These are phyloP conservation scores for Alternaria sp. DNA, from an alignment of 2,329 filamentous ascomycete genomes.

Conservation along the genomic window DNA sequence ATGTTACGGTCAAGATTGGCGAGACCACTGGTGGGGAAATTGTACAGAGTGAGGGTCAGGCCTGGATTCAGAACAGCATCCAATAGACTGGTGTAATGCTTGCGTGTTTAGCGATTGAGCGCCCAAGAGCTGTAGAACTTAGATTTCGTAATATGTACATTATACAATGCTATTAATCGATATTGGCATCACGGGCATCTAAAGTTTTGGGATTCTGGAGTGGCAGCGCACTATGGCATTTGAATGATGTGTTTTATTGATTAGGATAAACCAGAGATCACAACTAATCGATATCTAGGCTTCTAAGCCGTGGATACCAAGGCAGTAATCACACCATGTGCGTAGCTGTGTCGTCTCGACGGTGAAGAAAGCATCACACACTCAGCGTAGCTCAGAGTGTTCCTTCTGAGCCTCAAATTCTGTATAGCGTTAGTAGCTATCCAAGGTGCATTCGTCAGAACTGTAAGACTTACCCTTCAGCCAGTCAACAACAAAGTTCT, in stretches of 20 bases:
- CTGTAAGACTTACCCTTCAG: conserved; percentile 56
- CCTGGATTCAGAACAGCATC: conserved; percentile 16
- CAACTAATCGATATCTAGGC: not conserved
- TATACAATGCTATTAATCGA: not conserved
- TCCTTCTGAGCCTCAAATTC: conserved; percentile 11
- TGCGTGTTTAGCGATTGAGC: not conserved
- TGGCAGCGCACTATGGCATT: too few relatives aligned
- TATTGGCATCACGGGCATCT: not conserved
- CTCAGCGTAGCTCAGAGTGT: conserved; percentile 3
- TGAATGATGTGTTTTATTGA: not conserved
- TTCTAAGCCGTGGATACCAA: not conserved
- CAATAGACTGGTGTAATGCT: not conserved
- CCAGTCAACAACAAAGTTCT: conserved; percentile 73
- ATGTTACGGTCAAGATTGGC: conserved; percentile 32
- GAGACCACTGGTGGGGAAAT: conserved; percentile 23
- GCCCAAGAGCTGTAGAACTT: not conserved
- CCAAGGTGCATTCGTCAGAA: not conserved
- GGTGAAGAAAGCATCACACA: not conserved
- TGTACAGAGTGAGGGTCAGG: conserved; percentile 19
- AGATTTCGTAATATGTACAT: not conserved
- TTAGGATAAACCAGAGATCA: not conserved
- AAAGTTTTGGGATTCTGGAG: not conserved
- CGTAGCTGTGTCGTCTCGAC: not conserved
- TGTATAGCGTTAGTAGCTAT: not conserved
- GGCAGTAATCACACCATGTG: too few relatives aligned